Evolutionary conservation across 352 stramenopile genomes (phyloP), one percentile per base, ranked within the genome.

Genomic region (Globisporangium okanoganense): DNA sequence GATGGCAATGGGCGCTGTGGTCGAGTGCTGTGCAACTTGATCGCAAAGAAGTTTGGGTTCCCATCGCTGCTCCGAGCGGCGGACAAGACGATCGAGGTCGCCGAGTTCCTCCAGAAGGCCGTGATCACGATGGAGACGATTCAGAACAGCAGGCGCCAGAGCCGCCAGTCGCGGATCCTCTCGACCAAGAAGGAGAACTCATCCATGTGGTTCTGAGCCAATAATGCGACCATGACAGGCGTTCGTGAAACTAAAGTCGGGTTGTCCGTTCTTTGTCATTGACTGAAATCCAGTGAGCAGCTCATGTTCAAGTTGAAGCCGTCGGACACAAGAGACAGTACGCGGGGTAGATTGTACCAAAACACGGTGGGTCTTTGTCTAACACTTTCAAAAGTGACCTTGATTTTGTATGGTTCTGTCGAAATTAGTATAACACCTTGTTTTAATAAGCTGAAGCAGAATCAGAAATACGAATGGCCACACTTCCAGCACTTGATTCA

Each of bases 41-140:
- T 94, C 25, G 79, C 82, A 2, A 86, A 85, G 57, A 92, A 94
- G 51, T 56, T 84, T 1, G 82, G 79, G 1, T 94, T 80, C 47
- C 83, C 83, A 0, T 43, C 70, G 1, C 41, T 92, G 5, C 64
- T 94, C 9, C 78, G 78, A 6, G 77, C 85, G 13, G 63, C 76
- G 1, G 85, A 94, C 72, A 94, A 94, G 72, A 94, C 85, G 5
- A 90, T 94, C 20, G 76, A 92, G 75, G 49, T 91, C 0, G 51
- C 64, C 0, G 78, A 89, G 53, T 92, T 92, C 58, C 59, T 94
- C 33, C 81, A 94, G 43, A 88, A 82, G 27, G 80, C 73, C 0
- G 75, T 92, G 24, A 73, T 87, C 58, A 88, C 78, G 4, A 83
- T 88, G 69, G 85, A 92, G 22, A 79, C 85, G 48, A 70, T 87